Percentiles rank a stretch among this genome's conserved stretches.
Conservation (phyloP, 2,329 filamentous ascomycete genomes). For the Cadophora malorum region DNA sequence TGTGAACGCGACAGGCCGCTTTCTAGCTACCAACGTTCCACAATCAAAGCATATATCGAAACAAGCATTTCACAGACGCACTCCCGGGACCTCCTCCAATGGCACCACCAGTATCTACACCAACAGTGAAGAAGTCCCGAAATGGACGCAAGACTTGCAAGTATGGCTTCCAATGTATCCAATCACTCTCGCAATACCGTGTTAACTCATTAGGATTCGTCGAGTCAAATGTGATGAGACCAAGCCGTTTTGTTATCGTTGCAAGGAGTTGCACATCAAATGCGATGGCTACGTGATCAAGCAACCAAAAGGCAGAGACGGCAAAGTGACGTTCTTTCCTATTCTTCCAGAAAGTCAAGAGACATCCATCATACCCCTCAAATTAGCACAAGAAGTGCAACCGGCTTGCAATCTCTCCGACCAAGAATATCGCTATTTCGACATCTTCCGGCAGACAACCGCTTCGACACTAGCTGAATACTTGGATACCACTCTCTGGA, state of each 20-base stretch:
- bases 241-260: slow-evolving; percentile 15
- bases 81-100: neutral
- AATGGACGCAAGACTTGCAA: slow-evolving; percentile 8
- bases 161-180: neutral
- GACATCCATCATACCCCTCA: neutral
- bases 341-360: neutral
- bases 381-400: neutral
- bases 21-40: neutral
- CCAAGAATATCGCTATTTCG: neutral
- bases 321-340: neutral
- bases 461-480: neutral
- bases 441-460: neutral
- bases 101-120: neutral
- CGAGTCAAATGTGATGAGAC: slow-evolving; percentile 21
- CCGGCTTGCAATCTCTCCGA: neutral
- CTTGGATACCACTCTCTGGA: neutral
- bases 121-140: slow-evolving; percentile 3
- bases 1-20: neutral
- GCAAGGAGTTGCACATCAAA: slow-evolving; percentile 3
- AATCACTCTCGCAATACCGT: neutral
- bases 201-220: slow-evolving; percentile 10
- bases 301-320: neutral
- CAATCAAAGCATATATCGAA: neutral
- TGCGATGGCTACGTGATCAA: slow-evolving; percentile 15
- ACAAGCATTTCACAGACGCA: neutral